Percentiles rank a stretch among this genome's conserved stretches.
These are phyloP conservation scores for Dillenia turbinata DNA, from an alignment of 164 flowering plant species.

Conservation along the genomic window DNA sequence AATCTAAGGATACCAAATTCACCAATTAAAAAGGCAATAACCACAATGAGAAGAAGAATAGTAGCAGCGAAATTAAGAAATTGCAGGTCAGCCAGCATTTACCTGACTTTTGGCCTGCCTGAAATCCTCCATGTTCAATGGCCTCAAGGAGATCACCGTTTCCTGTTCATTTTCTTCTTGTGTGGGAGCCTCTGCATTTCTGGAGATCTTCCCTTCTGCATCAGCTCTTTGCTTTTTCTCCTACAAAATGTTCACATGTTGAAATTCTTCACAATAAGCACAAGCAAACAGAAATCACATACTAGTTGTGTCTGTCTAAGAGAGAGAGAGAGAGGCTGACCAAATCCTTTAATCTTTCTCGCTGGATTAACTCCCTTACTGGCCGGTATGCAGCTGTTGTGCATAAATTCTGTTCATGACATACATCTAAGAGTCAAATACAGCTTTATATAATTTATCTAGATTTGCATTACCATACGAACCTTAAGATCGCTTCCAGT, in stretches of 20 bases:
- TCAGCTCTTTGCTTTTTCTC: slow-evolving; percentile 32
- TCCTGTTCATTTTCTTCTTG: slow-evolving; percentile 16
- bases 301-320: too few species aligned
- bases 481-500: slow-evolving; percentile 98
- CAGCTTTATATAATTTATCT: background rate
- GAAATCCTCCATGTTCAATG: slow-evolving; percentile 47
- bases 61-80: background rate
- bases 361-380: slow-evolving; percentile 63
- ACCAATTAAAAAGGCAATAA: too few species aligned
- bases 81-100: background rate
- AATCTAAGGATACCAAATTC: too few species aligned
- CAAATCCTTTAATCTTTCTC: slow-evolving; percentile 52
- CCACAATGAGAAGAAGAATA: too few species aligned
- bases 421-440: background rate
- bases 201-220: slow-evolving; percentile 14
- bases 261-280: too few species aligned
- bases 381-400: slow-evolving; percentile 74
- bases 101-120: slow-evolving; percentile 55
- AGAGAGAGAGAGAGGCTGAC: slow-evolving; percentile 20
- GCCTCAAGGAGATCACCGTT: slow-evolving; percentile 39
- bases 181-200: slow-evolving; percentile 3
- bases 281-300: too few species aligned
- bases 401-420: slow-evolving; percentile 50
- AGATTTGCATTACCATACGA: slow-evolving; percentile 1
- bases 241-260: slow-evolving; percentile 10